Base-by-base conservation (phyloP, 176 grass and related monocot species). In the Eleusine coracana region DNA sequence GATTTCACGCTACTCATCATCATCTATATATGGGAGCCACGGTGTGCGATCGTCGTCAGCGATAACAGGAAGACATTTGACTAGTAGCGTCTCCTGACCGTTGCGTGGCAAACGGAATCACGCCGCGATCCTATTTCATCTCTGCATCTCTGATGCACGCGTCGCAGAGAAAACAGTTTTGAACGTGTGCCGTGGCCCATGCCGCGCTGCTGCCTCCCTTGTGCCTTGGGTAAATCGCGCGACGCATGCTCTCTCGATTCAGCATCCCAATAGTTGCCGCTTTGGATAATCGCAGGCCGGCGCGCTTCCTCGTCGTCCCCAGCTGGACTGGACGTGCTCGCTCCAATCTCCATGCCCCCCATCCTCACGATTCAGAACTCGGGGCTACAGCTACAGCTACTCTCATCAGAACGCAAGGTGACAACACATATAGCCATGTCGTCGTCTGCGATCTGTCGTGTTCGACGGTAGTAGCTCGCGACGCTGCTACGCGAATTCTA, bases 81-180 rank as follows among this genome's bases (percentile, higher is more conserved):
- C 25, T 52, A 21, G 10, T 7, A 5, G 20, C 48, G 58, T 7
- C 15, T 73, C 44, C 14, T 20, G 16, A 39, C 65, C 65, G 31
- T 67, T 67, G 65, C 37, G 15, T 68, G 17, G 15, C 66, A 68
- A 68, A 59, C 37, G 73, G 73, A n/a, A 41, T 58, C 52, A 38
- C 16, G 18, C 8, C 20, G 11, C 36, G 72, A 20, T 8, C 18
- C 17, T 56, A 6, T 56, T 58, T 21, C 20, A 21, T 21, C 5
- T 9, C 68, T 17, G 51, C 17, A 82, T 37, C 68, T 17, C 15
- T 60, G 54, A 5, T 15, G 52, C 39, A 14, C 7, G 48, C 51
- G 38, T 37, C 29, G 21, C 18, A 15, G 64, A 12, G 60, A 40
- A 40, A 25, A 25, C 64, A 15, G 63, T 80, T 80, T 58, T 36